Conservation (phyloP, 805 yeast species). For the Ogataea paraovalis region DNA sequence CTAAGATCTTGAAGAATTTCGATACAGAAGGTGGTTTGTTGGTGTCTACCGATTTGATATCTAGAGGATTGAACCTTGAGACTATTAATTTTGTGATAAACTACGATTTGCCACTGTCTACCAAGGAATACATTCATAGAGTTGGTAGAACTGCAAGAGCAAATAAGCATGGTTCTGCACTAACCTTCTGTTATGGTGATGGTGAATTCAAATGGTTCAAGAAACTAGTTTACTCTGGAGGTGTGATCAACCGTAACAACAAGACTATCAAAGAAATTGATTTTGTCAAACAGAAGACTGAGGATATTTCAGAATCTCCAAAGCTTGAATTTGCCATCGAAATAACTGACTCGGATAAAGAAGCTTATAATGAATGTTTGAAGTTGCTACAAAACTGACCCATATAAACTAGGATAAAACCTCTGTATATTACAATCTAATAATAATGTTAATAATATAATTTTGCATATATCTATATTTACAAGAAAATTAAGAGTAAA, state of each 20-base stretch:
- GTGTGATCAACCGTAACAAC: slow-evolving; percentile 49
- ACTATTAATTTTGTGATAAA: slow-evolving; percentile 73
- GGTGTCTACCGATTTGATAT: slow-evolving; percentile 85
- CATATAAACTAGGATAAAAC: slow-evolving; percentile 28
- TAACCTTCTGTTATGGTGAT: slow-evolving; percentile 67
- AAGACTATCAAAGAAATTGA: slow-evolving; percentile 33
- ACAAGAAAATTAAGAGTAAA: slow-evolving; percentile 1
- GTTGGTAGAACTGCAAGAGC: slow-evolving; percentile 98
- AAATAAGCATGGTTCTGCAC: slow-evolving; percentile 68
- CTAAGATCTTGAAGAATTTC: slow-evolving; percentile 57
- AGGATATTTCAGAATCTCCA: neutral
- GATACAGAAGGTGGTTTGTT: slow-evolving; percentile 44
- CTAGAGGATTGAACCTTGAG: slow-evolving; percentile 89
- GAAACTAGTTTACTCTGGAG: slow-evolving; percentile 40
- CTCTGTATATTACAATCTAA: neutral
- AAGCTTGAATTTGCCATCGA: slow-evolving; percentile 22
- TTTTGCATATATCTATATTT: neutral
- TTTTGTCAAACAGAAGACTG: slow-evolving; percentile 20
- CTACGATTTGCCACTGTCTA: slow-evolving; percentile 84
- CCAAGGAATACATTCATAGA: slow-evolving; percentile 91
- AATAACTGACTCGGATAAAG: slow-evolving; percentile 34
- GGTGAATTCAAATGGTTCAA: slow-evolving; percentile 71
- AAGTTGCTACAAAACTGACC: slow-evolving; percentile 41
- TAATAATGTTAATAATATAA: neutral
- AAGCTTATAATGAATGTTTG: slow-evolving; percentile 42